Conservation (phyloP, 2,329 filamentous ascomycete genomes). For the Lithohypha guttulata region DNA sequence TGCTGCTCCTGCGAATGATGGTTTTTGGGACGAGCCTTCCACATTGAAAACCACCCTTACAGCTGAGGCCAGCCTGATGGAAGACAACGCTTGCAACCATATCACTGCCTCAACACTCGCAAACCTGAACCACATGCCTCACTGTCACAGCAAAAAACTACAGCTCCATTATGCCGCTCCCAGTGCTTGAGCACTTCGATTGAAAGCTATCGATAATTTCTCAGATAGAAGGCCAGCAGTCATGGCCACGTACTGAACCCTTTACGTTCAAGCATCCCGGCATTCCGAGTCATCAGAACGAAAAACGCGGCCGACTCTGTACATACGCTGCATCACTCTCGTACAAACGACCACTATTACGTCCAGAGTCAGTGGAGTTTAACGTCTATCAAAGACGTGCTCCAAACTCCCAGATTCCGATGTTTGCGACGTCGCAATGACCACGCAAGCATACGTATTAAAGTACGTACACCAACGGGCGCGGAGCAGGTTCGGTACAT, state of each 20-base stretch:
- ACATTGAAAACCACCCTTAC: constrained; percentile 15
- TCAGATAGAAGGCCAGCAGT: not conserved
- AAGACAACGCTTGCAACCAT: not conserved
- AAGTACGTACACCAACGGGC: too few relatives aligned
- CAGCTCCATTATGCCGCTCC: constrained; percentile 16
- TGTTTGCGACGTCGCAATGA: too few relatives aligned
- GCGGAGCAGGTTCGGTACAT: too few relatives aligned
- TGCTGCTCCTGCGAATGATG: constrained; percentile 11
- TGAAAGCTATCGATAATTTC: too few relatives aligned
- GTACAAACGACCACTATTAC: too few relatives aligned
- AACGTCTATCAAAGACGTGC: too few relatives aligned
- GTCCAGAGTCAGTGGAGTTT: too few relatives aligned
- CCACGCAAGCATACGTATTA: too few relatives aligned
- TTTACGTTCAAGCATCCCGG: not conserved
- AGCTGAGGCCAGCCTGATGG: constrained; percentile 12
- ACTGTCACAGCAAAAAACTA: constrained; percentile 8
- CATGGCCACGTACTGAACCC: not conserved
- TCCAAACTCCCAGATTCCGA: too few relatives aligned
- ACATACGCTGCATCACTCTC: too few relatives aligned
- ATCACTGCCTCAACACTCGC: constrained; percentile 6
- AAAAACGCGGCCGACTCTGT: too few relatives aligned
- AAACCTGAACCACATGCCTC: constrained; percentile 12
- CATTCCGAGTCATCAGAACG: too few relatives aligned
- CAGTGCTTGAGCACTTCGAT: constrained; percentile 17
- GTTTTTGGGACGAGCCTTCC: constrained; percentile 19